Conservation (phyloP, 768 basidiomycete species). For the Psilocybe azurescens region DNA sequence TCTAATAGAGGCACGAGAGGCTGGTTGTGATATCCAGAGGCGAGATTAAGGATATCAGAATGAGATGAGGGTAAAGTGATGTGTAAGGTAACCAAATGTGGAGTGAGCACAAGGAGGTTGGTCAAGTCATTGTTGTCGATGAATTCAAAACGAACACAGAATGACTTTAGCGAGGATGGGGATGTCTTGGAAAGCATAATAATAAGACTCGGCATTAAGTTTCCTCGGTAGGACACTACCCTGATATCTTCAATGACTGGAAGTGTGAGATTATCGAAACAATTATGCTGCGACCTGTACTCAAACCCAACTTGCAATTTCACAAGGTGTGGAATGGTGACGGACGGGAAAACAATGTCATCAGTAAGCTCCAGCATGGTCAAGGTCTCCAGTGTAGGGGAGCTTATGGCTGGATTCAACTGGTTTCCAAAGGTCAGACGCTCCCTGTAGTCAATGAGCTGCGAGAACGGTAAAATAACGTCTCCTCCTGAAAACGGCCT, state of each 20-base stretch:
- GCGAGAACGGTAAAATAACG: slow-evolving; percentile 24
- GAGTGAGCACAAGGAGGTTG: slow-evolving; percentile 18
- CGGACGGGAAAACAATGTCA: slow-evolving; percentile 17
- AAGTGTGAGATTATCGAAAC: slow-evolving; percentile 24
- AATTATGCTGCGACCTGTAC: slow-evolving; percentile 14
- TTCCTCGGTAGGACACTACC: slow-evolving; percentile 17
- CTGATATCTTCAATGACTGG: slow-evolving; percentile 28
- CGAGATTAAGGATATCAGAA: slow-evolving; percentile 16
- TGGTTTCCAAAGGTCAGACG: slow-evolving; percentile 12
- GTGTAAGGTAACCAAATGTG: slow-evolving; percentile 20
- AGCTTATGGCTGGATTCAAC: slow-evolving; percentile 20
- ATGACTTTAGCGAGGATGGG: slow-evolving; percentile 15
- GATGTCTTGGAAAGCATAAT: slow-evolving; percentile 18
- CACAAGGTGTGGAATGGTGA: slow-evolving; percentile 23
- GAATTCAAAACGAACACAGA: slow-evolving; percentile 22
- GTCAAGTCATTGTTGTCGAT: slow-evolving; percentile 17
- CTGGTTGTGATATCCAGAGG: not conserved
- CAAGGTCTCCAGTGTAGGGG: slow-evolving; percentile 20
- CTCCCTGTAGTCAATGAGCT: slow-evolving; percentile 29
- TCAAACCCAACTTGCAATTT: slow-evolving; percentile 28
- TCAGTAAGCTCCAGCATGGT: slow-evolving; percentile 26
- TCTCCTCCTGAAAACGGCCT: slow-evolving; percentile 19
- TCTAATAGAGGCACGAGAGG: slow-evolving; percentile 17
- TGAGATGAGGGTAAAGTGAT: slow-evolving; percentile 17
- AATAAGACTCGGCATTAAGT: slow-evolving; percentile 20